These are phyloP conservation scores for Coelastrella sp. DNA, from an alignment of 139 green algal genomes.

Conservation along the genomic window DNA sequence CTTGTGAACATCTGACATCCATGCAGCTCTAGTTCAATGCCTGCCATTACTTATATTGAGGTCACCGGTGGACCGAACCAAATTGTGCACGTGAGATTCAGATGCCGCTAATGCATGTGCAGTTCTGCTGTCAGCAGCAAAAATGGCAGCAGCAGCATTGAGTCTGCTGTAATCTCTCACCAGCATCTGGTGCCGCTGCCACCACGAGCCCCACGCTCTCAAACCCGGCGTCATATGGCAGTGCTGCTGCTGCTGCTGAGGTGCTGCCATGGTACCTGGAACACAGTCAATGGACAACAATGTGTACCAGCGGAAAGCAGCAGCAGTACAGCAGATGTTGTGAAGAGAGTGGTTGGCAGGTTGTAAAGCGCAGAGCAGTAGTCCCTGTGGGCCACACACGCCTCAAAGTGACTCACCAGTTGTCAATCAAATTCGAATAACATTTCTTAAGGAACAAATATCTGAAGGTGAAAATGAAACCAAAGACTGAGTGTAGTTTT, in stretches of 20 bases:
- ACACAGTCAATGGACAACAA: neutral
- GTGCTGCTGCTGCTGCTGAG: slow-evolving; percentile 57
- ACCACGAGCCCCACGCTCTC: slow-evolving; percentile 81
- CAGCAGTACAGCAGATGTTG: neutral
- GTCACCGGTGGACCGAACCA: too few relatives aligned
- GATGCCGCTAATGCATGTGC: neutral
- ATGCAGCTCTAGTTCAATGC: too few relatives aligned
- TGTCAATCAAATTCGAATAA: too few relatives aligned
- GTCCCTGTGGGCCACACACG: neutral
- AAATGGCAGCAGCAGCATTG: slow-evolving; percentile 26
- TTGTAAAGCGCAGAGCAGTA: neutral
- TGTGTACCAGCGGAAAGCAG: neutral
- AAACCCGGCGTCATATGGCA: slow-evolving; percentile 87
- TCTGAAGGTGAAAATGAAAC: too few relatives aligned
- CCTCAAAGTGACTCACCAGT: too few relatives aligned
- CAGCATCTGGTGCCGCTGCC: slow-evolving; percentile 57
- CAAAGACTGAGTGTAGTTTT: too few relatives aligned
- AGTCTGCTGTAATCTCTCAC: neutral
- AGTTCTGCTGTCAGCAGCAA: slow-evolving; percentile 12
- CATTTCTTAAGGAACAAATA: too few relatives aligned
- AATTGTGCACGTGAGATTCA: too few relatives aligned
- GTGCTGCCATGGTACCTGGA: slow-evolving; percentile 69
- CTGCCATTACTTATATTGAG: too few relatives aligned
- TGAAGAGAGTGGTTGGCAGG: neutral
- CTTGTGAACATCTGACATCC: too few relatives aligned